A percentile compares a stretch with the other conserved stretches of the same genome.
Conservation (phyloP, 225 moss, liverwort and hornwort species). For the Anthoceros angustus region DNA sequence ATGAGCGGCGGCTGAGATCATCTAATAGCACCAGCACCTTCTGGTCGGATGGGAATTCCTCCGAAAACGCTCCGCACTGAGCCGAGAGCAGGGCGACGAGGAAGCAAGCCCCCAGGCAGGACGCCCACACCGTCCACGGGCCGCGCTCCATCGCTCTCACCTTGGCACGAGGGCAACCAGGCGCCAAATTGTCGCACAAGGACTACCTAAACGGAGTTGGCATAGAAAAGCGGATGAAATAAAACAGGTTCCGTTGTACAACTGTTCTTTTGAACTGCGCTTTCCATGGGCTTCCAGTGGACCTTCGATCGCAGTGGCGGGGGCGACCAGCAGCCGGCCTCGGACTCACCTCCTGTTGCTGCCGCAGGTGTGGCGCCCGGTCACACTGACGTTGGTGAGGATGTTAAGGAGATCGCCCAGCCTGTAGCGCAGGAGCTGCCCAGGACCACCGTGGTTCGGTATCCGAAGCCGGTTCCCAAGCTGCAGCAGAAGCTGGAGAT, state of each 20-base stretch:
- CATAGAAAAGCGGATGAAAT: no score
- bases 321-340: no score
- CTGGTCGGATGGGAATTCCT: slow-evolving; percentile 59
- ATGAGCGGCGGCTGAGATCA: slow-evolving; percentile 43
- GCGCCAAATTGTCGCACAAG: no score
- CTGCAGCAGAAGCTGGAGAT: slow-evolving; percentile 3
- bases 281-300: no score
- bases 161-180: no score
- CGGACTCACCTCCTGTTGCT: no score
- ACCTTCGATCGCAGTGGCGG: no score
- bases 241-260: no score
- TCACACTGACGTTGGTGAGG: no score
- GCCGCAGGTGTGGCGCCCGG: no score
- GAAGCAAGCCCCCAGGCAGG: slow-evolving; percentile 14
- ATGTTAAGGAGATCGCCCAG: background rate
- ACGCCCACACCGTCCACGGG: slow-evolving; percentile 5
- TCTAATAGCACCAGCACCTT: slow-evolving; percentile 72
- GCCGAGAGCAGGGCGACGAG: slow-evolving; percentile 30
- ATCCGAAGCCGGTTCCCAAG: slow-evolving; percentile 1
- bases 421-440: background rate
- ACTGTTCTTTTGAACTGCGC: no score
- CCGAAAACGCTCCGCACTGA: slow-evolving; percentile 40
- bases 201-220: no score
- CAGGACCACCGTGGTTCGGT: background rate
- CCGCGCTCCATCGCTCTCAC: slow-evolving; percentile 12